Evolutionary conservation across 2,329 filamentous ascomycete genomes (phyloP).

Genomic region (Penicillium sp.): DNA sequence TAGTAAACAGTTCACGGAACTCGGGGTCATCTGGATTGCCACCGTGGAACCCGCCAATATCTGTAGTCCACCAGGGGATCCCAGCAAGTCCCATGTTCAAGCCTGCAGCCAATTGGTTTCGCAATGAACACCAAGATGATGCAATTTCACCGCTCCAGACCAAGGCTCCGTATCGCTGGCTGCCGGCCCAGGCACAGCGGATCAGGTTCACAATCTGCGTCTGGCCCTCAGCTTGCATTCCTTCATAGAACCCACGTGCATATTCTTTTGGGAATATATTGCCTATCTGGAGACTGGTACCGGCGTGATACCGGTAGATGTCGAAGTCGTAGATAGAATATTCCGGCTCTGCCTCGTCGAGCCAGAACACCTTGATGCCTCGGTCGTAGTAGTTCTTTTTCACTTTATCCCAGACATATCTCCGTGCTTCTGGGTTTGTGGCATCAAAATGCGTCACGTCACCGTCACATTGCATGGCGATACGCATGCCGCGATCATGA

Average conservation of each 20-base stretch:
- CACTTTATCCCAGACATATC: conserved; percentile 55
- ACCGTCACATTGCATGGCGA: conserved; percentile 55
- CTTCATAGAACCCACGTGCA: conserved; percentile 56
- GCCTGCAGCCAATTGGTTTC: conserved; percentile 57
- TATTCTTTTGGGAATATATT: conserved; percentile 58
- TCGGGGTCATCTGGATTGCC: conserved; percentile 51
- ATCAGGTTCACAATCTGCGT: conserved; percentile 55
- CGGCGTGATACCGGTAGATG: conserved; percentile 56
- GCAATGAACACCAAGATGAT: conserved; percentile 55
- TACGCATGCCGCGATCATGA: conserved; percentile 54
- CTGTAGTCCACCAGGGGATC: conserved; percentile 64
- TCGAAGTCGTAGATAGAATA: conserved; percentile 62
- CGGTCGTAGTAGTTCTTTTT: conserved; percentile 57
- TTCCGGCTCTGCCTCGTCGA: conserved; percentile 64
- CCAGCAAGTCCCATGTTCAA: conserved; percentile 61
- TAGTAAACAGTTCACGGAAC: conserved; percentile 59
- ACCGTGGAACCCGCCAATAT: conserved; percentile 65
- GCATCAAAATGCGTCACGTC: conserved; percentile 58
- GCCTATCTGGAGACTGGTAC: conserved; percentile 51
- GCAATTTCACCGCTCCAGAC: conserved; percentile 65
- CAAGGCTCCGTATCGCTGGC: conserved; percentile 58
- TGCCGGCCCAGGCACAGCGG: conserved; percentile 53
- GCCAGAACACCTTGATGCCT: conserved; percentile 61
- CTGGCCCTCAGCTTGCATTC: conserved; percentile 50
- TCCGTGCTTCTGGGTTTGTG: conserved; percentile 55